phyloP scores from a whole-genome alignment of 108 stramenopile genomes.

The Poteriospumella lacustris region DNA sequence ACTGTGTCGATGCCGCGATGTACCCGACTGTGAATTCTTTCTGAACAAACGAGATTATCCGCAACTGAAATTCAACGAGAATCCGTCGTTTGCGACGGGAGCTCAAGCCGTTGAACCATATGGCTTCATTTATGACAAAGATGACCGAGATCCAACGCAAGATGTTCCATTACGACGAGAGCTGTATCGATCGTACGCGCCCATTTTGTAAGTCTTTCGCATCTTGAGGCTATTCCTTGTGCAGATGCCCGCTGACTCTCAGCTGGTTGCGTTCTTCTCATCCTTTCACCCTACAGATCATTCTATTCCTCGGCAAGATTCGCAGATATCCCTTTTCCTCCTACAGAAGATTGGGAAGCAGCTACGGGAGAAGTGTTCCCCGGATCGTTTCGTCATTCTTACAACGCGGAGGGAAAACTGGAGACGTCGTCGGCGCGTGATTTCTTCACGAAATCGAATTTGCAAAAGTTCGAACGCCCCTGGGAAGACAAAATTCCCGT shows the following conservation, averaged over 20 bases:
- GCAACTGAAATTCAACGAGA: constrained; percentile 85
- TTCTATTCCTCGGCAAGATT: constrained; percentile 51
- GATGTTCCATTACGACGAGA: constrained; percentile 80
- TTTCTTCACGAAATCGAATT: constrained; percentile 93
- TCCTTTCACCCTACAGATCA: constrained; percentile 2
- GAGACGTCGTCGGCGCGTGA: constrained; percentile 73
- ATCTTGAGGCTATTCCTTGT: constrained; percentile 53
- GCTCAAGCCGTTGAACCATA: constrained; percentile 91
- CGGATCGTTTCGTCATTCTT: not conserved
- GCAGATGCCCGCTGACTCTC: too few relatives aligned
- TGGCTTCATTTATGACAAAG: constrained; percentile 94
- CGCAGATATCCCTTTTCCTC: constrained; percentile 96
- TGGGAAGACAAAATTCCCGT: constrained; percentile 87
- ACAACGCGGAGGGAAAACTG: constrained; percentile 64
- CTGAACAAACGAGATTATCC: constrained; percentile 99
- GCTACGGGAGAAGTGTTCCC: constrained; percentile 66
- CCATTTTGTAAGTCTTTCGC: constrained; percentile 92
- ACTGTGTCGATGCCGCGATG: constrained; percentile 68
- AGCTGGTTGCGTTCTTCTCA: too few relatives aligned
- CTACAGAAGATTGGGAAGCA: constrained; percentile 99
- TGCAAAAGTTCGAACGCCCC: constrained; percentile 81
- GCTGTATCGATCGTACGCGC: constrained; percentile 80
- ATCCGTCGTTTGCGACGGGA: not conserved
- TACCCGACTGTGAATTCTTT: constrained; percentile 99
- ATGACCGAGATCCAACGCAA: constrained; percentile 85